Conservation (phyloP, 495 filamentous ascomycete species). For the Gamarada debralockiae region DNA sequence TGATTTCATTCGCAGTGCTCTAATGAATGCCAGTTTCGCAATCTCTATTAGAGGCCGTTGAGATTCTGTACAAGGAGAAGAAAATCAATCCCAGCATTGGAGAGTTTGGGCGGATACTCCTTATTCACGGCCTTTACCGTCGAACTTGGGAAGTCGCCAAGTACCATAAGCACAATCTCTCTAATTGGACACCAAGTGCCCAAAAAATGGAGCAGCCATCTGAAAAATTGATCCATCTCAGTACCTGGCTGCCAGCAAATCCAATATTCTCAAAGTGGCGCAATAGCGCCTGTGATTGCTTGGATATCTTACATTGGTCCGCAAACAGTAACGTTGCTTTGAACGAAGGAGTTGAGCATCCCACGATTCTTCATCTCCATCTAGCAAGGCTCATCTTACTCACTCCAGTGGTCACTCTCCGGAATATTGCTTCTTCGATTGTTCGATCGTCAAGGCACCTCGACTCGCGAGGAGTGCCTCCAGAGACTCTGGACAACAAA, state of each 20-base stretch:
- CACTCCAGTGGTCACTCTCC: conserved; percentile 18
- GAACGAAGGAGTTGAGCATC: conserved; percentile 41
- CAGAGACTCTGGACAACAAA: conserved; percentile 12
- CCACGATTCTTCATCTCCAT: conserved; percentile 47
- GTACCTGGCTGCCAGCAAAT: conserved; percentile 43
- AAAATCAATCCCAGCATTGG: conserved; percentile 33
- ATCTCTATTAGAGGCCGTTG: neutral
- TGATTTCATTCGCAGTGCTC: neutral
- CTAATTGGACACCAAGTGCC: conserved; percentile 44
- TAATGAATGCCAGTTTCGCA: neutral
- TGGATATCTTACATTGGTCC: conserved; percentile 51
- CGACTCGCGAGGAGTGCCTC: no score
- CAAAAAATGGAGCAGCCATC: no score
- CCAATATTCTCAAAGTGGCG: conserved; percentile 48
- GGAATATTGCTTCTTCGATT: conserved; percentile 10
- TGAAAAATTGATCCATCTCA: neutral
- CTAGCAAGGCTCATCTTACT: conserved; percentile 33
- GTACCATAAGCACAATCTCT: conserved; percentile 40
- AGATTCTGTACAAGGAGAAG: conserved; percentile 36
- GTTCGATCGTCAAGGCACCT: neutral
- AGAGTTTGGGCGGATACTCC: conserved; percentile 43
- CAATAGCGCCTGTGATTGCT: conserved; percentile 47
- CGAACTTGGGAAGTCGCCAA: conserved; percentile 46
- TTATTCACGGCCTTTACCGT: conserved; percentile 45
- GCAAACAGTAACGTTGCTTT: conserved; percentile 41